Conservation (phyloP, 78 protist species). For the Ministeria vibrans region DNA sequence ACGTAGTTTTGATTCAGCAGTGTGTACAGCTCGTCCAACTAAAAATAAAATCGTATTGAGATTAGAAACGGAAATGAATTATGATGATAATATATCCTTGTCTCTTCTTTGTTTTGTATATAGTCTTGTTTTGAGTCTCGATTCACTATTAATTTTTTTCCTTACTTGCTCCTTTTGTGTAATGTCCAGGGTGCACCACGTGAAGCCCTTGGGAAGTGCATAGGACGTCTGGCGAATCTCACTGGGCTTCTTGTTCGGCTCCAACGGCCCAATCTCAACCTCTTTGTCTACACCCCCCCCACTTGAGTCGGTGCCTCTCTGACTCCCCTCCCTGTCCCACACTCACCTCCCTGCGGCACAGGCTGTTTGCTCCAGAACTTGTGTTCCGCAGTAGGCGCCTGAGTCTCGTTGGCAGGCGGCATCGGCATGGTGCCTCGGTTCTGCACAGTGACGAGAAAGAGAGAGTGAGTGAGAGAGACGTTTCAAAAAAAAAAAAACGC, state of each 20-base stretch:
- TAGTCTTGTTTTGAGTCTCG: too few relatives aligned
- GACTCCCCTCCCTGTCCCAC: too few relatives aligned
- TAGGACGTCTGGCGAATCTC: conserved; percentile 76
- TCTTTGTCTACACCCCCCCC: not conserved
- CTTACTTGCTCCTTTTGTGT: conserved; percentile 32
- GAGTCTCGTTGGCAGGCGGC: not conserved
- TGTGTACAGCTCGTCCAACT: conserved; percentile 71
- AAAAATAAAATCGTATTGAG: not conserved
- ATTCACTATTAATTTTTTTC: not conserved
- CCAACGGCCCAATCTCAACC: conserved; percentile 57
- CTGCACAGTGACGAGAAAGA: too few relatives aligned
- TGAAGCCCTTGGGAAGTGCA: conserved; percentile 75
- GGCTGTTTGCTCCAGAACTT: conserved; percentile 93
- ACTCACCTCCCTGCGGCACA: conserved; percentile 47
- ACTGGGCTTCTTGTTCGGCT: conserved; percentile 31
- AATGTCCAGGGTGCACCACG: conserved; percentile 71
- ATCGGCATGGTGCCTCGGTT: too few relatives aligned
- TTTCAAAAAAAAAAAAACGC: too few relatives aligned
- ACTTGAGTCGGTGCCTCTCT: not conserved
- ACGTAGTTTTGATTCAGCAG: conserved; percentile 89
- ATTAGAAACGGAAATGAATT: not conserved
- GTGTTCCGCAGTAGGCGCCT: conserved; percentile 20
- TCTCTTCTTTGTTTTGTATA: too few relatives aligned
- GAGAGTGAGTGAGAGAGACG: too few relatives aligned
- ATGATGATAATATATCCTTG: too few relatives aligned